Evolutionary conservation across 1,139 yeast genomes (phyloP).

Genomic region (Hansenula sp.): DNA sequence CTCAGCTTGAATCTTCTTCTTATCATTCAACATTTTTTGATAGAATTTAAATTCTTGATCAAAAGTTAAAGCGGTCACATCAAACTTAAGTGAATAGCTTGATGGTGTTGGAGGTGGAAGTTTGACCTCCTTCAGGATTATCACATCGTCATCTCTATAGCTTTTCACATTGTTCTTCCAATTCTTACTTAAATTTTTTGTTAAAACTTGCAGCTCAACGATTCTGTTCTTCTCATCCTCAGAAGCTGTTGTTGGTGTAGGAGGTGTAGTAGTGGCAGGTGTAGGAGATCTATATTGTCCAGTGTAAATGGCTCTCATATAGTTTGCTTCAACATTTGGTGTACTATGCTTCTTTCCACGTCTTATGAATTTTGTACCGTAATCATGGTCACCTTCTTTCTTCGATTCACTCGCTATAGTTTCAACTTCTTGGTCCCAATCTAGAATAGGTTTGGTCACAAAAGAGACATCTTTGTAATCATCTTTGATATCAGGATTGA

Average conservation of each 20-base stretch:
- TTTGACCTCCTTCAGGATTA: constrained; percentile 28
- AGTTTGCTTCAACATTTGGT: constrained; percentile 26
- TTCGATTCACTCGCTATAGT: neutral
- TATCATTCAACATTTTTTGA: constrained; percentile 37
- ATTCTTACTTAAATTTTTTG: constrained; percentile 1
- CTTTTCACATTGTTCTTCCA: constrained; percentile 6
- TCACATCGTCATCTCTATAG: constrained; percentile 24
- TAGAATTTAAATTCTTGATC: constrained; percentile 36
- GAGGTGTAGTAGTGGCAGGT: constrained; percentile 10
- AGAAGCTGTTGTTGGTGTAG: constrained; percentile 6
- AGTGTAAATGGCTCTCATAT: constrained; percentile 29
- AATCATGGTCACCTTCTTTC: constrained; percentile 8
- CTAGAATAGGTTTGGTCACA: constrained; percentile 15
- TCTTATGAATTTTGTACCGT: constrained; percentile 25
- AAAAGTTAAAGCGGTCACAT: constrained; percentile 23
- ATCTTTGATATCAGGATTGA: constrained; percentile 13
- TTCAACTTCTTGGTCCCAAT: constrained; percentile 13
- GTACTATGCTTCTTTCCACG: constrained; percentile 12
- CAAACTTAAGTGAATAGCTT: constrained; percentile 20
- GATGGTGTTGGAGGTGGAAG: constrained; percentile 23
- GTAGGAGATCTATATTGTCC: constrained; percentile 29
- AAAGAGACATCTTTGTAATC: constrained; percentile 14
- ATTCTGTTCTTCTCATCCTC: constrained; percentile 3
- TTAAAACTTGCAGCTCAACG: neutral
- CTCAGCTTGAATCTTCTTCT: constrained; percentile 34